A percentile compares a stretch with the other conserved stretches of the same genome.
These are phyloP conservation scores for Rhytidhysteron rufulum DNA, from an alignment of 2,329 filamentous ascomycete genomes.

Conservation along the genomic window DNA sequence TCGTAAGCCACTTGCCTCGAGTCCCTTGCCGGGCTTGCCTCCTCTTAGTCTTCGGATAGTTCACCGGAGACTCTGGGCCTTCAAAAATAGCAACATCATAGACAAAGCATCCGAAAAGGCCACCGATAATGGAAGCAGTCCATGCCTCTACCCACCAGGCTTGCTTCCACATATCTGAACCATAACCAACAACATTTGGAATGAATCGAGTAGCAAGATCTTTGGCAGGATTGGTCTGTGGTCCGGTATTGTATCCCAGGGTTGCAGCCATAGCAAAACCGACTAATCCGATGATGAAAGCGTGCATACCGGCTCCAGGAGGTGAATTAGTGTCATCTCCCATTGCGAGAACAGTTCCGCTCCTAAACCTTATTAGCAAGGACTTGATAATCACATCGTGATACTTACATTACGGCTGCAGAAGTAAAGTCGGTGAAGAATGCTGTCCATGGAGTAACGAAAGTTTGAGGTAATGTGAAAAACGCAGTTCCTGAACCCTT, in stretches of 20 bases:
- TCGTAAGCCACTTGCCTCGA: slow-evolving; percentile 9
- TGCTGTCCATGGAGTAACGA: slow-evolving; percentile 22
- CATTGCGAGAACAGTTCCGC: slow-evolving; percentile 32
- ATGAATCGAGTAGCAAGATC: slow-evolving; percentile 35
- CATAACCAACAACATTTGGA: slow-evolving; percentile 29
- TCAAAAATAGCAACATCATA: slow-evolving; percentile 38
- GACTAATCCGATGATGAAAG: slow-evolving; percentile 24
- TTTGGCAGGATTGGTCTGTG: slow-evolving; percentile 32
- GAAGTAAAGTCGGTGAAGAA: slow-evolving; percentile 38
- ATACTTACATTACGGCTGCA: slow-evolving; percentile 16
- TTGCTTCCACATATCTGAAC: slow-evolving; percentile 12
- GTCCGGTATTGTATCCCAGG: slow-evolving; percentile 34
- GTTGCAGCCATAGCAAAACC: slow-evolving; percentile 8
- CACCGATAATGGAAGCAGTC: slow-evolving; percentile 30
- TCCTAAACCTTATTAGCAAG: slow-evolving; percentile 12
- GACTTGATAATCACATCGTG: not conserved
- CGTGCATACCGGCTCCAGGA: slow-evolving; percentile 41
- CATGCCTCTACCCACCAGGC: slow-evolving; percentile 37
- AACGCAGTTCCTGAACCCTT: slow-evolving; percentile 22
- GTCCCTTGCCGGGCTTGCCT: slow-evolving; percentile 6
- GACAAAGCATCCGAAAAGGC: slow-evolving; percentile 25
- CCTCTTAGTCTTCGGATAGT: slow-evolving; percentile 16
- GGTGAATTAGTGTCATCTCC: slow-evolving; percentile 44
- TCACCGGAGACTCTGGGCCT: slow-evolving; percentile 37
- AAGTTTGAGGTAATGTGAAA: slow-evolving; percentile 22